Evolutionary conservation across 2,329 filamentous ascomycete species (phyloP).

Genomic region (Nigrograna mackinnonii): DNA sequence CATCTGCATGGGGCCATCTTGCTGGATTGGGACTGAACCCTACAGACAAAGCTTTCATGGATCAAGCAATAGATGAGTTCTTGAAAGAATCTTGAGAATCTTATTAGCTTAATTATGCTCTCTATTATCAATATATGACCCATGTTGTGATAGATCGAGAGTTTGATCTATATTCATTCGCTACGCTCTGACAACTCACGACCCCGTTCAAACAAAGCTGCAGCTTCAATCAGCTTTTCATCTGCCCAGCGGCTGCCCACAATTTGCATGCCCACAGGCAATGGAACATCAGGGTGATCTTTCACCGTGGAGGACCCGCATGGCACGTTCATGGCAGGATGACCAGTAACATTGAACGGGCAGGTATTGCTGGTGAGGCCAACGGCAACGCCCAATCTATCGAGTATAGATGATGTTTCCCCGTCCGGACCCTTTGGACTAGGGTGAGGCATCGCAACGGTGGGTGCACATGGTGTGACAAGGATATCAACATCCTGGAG

Average conservation of each 20-base stretch:
- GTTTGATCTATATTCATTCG: too few relatives aligned
- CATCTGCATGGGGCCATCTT: neutral
- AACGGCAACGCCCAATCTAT: conserved; percentile 49
- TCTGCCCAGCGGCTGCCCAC: conserved; percentile 16
- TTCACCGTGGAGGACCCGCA: too few relatives aligned
- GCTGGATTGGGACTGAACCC: neutral
- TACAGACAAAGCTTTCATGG: neutral
- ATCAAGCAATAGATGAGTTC: neutral
- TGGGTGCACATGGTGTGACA: conserved; percentile 52
- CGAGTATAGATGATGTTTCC: conserved; percentile 36
- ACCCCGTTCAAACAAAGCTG: neutral
- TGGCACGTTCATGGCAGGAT: conserved; percentile 53
- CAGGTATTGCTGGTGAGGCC: conserved; percentile 50
- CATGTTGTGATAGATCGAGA: too few relatives aligned
- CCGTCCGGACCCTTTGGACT: conserved; percentile 19
- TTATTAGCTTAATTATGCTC: too few relatives aligned
- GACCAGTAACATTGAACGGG: conserved; percentile 56
- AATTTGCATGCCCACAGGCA: conserved; percentile 43
- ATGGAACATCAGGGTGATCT: neutral
- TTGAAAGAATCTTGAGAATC: neutral
- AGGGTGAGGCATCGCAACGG: conserved; percentile 49
- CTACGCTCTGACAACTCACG: too few relatives aligned
- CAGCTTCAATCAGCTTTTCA: neutral
- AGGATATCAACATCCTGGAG: conserved; percentile 52
- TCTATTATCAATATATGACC: too few relatives aligned